phyloP scores from a whole-genome alignment of 2,329 filamentous ascomycete species.

The Hirsutella rhossiliensis region DNA sequence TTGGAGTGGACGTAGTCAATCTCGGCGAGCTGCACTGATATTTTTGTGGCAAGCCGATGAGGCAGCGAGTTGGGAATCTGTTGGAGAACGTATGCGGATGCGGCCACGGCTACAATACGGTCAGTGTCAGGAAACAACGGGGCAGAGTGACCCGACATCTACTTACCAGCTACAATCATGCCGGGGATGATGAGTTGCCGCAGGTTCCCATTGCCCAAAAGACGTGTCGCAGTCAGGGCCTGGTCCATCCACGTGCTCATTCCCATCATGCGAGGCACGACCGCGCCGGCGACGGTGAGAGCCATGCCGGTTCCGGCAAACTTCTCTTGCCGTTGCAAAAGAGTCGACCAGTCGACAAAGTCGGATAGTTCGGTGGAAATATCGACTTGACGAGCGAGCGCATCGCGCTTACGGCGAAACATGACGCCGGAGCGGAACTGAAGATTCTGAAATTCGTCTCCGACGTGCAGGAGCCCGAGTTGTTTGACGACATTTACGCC shows the following conservation, averaged over 20 bases:
- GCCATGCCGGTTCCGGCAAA: slow-evolving; percentile 90
- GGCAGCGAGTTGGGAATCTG: slow-evolving; percentile 86
- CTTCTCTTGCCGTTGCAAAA: slow-evolving; percentile 90
- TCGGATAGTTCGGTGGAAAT: slow-evolving; percentile 82
- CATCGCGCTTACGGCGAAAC: slow-evolving; percentile 78
- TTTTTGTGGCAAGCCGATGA: slow-evolving; percentile 71
- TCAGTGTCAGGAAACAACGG: neutral
- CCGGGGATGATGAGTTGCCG: slow-evolving; percentile 72
- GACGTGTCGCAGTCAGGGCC: slow-evolving; percentile 64
- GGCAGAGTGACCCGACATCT: neutral
- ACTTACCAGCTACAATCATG: slow-evolving; percentile 64
- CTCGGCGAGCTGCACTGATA: slow-evolving; percentile 64
- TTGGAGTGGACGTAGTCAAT: slow-evolving; percentile 93
- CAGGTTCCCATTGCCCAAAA: slow-evolving; percentile 72
- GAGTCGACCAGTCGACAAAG: slow-evolving; percentile 76
- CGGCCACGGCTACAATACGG: slow-evolving; percentile 49
- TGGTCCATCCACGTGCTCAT: slow-evolving; percentile 85
- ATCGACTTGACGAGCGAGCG: slow-evolving; percentile 72
- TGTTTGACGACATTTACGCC: slow-evolving; percentile 84
- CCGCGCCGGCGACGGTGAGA: slow-evolving; percentile 75
- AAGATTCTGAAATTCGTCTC: slow-evolving; percentile 73
- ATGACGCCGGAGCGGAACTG: slow-evolving; percentile 87
- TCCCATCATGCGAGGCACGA: slow-evolving; percentile 71
- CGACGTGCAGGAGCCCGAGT: slow-evolving; percentile 77
- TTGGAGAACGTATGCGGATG: slow-evolving; percentile 67